These are phyloP conservation scores for Anthracocystis setariae DNA, from an alignment of 1,284 basidiomycete species.

Conservation along the genomic window DNA sequence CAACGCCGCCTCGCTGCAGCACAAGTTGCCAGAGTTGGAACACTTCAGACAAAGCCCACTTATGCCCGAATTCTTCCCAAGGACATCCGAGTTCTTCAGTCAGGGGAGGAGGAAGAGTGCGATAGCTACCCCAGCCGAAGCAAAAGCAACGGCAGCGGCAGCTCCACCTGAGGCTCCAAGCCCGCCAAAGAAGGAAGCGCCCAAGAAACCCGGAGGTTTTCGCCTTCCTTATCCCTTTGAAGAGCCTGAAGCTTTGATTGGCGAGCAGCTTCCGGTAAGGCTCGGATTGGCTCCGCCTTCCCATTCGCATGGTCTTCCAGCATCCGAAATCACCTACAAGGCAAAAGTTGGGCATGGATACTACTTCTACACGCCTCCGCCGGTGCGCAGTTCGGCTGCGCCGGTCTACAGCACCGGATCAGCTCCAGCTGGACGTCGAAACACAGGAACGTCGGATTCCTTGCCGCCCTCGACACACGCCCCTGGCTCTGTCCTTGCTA, in stretches of 20 bases:
- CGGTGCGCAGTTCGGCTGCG: constrained; percentile 1
- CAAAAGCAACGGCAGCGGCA: not conserved
- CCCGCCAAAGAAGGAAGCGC: not conserved
- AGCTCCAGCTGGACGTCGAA: constrained; percentile 13
- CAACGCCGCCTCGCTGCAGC: constrained; percentile 11
- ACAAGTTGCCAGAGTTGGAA: constrained; percentile 46
- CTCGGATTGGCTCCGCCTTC: constrained; percentile 54
- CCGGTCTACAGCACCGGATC: constrained; percentile 1
- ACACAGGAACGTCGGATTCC: constrained; percentile 18
- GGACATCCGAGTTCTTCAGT: constrained; percentile 50
- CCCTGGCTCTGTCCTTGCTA: constrained; percentile 3
- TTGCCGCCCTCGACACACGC: constrained; percentile 1
- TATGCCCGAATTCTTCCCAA: constrained; percentile 43
- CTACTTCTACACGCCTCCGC: constrained; percentile 56
- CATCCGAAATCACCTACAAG: constrained; percentile 38
- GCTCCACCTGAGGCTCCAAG: not conserved
- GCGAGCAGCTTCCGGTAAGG: constrained; percentile 50
- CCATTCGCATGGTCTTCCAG: constrained; percentile 20
- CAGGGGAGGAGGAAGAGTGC: constrained; percentile 34
- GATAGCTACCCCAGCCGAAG: constrained; percentile 15
- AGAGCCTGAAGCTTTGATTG: constrained; percentile 27
- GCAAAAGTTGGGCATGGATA: constrained; percentile 43
- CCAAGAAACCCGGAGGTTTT: constrained; percentile 29
- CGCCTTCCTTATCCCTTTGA: constrained; percentile 30
- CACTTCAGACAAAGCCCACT: constrained; percentile 45